Base-by-base conservation (phyloP, 1,139 yeast genomes). In the Zygosaccharomyces sapae region DNA sequence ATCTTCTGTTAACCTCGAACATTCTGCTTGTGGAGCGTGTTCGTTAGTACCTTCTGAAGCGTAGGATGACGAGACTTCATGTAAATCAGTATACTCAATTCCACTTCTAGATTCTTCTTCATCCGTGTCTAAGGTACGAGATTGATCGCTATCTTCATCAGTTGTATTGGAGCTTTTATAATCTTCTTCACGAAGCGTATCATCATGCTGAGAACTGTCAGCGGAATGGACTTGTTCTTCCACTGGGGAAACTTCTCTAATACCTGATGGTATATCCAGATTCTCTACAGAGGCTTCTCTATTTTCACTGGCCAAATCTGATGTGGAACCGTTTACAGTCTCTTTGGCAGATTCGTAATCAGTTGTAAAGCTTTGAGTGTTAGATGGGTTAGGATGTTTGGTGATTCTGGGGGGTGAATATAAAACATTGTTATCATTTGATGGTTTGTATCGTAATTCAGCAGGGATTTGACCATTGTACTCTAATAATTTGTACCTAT, bases 321-420 rank as follows among this genome's bases (percentile, higher is more conserved):
- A 47, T 4, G 47, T 34, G 7, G 38, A 20, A n/a, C 43, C 29
- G 10, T 43, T 42, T n/a, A 42, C 46, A 12, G 38, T 48, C 33
- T 58, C 61, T 29, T 48, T 49, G 0, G 61, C 60, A 3, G 62
- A 56, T 44, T 52, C 53, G 41, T 55, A 57, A 2, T 63, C 54
- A 3, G 61, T 58, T 10, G 60, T 56, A 22, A 57, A 45, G 43
- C 62, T 58, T 38, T 55, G 50, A 16, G 57, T 53, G 24, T 57
- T 51, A 2, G 59, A 55, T 7, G 50, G 41, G 38, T 54, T 53
- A 9, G 51, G 46, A 37, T 45, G 48, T 4, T 13, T 25, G 2
- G 46, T 37, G 12, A 46, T 31, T 8, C 33, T 12, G 20, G 43
- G 35, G 22, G 43, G 43, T n/a, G 18, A 27, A 20, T 37, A 39